Conservation (phyloP, 352 stramenopile species). For the Globisporangium cylindrosporum region DNA sequence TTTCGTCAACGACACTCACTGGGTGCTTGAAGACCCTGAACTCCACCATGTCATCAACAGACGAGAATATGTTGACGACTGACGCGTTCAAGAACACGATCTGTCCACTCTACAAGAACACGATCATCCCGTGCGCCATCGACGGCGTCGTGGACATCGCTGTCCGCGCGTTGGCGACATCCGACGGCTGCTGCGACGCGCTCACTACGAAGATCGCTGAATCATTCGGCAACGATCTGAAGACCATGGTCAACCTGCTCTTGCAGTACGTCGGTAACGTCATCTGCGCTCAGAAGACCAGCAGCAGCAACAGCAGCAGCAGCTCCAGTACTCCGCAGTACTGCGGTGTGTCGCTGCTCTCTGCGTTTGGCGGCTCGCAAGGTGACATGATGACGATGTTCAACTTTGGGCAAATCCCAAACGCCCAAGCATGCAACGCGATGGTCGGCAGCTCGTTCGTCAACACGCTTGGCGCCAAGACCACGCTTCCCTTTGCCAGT, state of each 20-base stretch:
- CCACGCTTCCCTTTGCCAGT: conserved; percentile 29
- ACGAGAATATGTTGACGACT: conserved; percentile 6
- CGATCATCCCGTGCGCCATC: conserved; percentile 32
- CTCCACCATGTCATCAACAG: conserved; percentile 5
- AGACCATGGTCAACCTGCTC: conserved; percentile 27
- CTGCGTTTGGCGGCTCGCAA: conserved; percentile 23
- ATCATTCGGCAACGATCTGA: conserved; percentile 30
- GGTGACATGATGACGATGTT: conserved; percentile 16
- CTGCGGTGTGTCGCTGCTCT: conserved; percentile 29
- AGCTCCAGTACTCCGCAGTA: conserved; percentile 21
- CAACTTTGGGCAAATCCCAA: conserved; percentile 35
- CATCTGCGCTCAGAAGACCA: conserved; percentile 34
- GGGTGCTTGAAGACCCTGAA: conserved; percentile 28
- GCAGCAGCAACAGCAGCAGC: neutral
- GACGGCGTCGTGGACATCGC: conserved; percentile 30
- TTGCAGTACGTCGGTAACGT: conserved; percentile 25
- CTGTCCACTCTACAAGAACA: conserved; percentile 31
- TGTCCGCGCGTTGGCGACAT: conserved; percentile 16
- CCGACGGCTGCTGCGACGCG: conserved; percentile 37
- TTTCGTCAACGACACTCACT: conserved; percentile 19
- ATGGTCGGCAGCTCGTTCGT: conserved; percentile 37
- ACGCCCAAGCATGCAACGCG: conserved; percentile 44
- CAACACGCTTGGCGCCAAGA: conserved; percentile 22
- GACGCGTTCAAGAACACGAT: conserved; percentile 11
- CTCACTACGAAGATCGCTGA: conserved; percentile 34